Conservation (phyloP, 83 land plant species). For the Diphasiastrum complanatum region DNA sequence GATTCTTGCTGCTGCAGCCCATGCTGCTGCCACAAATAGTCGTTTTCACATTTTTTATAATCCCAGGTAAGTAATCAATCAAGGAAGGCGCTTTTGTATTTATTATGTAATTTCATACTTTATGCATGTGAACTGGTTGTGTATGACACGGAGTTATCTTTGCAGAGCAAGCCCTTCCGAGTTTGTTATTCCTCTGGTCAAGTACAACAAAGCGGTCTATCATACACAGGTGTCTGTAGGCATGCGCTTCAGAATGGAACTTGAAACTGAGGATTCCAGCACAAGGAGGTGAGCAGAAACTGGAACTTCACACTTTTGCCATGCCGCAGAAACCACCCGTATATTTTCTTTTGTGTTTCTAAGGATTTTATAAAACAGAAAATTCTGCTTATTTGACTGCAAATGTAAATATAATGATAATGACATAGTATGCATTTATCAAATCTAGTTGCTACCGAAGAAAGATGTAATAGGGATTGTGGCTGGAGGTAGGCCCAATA, state of each 20-base stretch:
- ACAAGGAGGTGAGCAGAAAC: constrained; percentile 98
- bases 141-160: neutral
- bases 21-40: constrained; percentile 94
- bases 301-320: no score
- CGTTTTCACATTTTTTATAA: constrained; percentile 95
- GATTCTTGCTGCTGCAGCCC: constrained; percentile 97
- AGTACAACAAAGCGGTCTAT: constrained; percentile 86
- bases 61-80: constrained; percentile 58
- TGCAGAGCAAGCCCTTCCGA: constrained; percentile 95
- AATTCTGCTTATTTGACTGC: no score
- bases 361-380: no score
- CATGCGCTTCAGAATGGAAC: constrained; percentile 97
- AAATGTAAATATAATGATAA: no score
- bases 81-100: neutral
- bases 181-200: constrained; percentile 88
- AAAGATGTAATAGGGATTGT: no score
- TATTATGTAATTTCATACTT: neutral
- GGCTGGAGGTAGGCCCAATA: no score
- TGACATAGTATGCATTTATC: no score
- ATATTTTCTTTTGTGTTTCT: no score
- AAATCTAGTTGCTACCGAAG: no score
- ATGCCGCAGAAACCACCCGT: no score
- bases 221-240: constrained; percentile 84
- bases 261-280: constrained; percentile 96
- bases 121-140: neutral